Conservation (phyloP, 2,329 filamentous ascomycete genomes). For the Cytospora piceae region DNA sequence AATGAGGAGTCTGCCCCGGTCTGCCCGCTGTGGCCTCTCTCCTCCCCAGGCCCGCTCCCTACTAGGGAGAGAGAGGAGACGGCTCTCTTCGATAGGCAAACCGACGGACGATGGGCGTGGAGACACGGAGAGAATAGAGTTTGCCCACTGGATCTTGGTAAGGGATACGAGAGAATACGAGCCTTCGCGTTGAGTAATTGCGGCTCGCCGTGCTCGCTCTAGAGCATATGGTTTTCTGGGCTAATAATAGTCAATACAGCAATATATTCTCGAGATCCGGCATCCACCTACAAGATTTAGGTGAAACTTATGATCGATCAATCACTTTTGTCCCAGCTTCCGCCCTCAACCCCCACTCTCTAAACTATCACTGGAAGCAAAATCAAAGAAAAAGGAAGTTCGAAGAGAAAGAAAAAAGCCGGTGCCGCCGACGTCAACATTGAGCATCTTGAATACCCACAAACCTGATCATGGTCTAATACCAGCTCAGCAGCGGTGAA, state of each 20-base stretch:
- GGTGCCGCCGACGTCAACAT: too few relatives aligned
- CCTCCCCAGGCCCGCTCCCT: too few relatives aligned
- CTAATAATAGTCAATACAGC: background rate
- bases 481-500: background rate
- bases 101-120: slow-evolving; percentile 49
- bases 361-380: too few relatives aligned
- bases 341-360: too few relatives aligned
- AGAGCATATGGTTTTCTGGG: too few relatives aligned
- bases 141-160: slow-evolving; percentile 49
- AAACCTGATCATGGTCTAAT: background rate
- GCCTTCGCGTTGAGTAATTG: too few relatives aligned
- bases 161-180: slow-evolving; percentile 45
- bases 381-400: too few relatives aligned
- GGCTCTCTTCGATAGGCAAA: background rate
- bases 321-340: too few relatives aligned
- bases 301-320: background rate
- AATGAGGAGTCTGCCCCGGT: background rate
- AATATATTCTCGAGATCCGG: background rate
- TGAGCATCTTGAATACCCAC: too few relatives aligned
- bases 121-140: slow-evolving; percentile 49
- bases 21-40: background rate
- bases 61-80: background rate
- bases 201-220: too few relatives aligned
- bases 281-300: background rate
- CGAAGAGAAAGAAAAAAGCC: too few relatives aligned